These are phyloP conservation scores for Besnoitia besnoiti DNA, from an alignment of 169 alveolate genomes.

Conservation along the genomic window DNA sequence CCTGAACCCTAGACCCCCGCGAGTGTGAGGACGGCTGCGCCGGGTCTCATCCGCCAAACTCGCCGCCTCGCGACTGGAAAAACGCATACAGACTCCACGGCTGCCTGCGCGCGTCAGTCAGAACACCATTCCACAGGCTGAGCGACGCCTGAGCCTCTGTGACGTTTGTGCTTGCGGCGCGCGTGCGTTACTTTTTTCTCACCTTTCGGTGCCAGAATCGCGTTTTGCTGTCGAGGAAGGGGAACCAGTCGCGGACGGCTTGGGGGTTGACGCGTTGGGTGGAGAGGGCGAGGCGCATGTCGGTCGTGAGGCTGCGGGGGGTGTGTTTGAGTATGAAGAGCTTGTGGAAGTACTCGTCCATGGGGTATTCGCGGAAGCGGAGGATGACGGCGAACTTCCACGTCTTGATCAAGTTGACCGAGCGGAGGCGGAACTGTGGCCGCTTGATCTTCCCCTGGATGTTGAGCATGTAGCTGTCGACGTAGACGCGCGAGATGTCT, in stretches of 20 bases:
- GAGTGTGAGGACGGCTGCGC: not conserved
- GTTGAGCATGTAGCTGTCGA: constrained; percentile 40
- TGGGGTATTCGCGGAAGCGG: constrained; percentile 34
- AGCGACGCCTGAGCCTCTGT: not conserved
- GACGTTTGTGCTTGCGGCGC: not conserved
- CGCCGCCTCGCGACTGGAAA: not conserved
- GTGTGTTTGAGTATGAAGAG: constrained; percentile 50
- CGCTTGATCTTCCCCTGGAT: constrained; percentile 45
- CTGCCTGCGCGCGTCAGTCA: not conserved
- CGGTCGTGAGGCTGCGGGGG: constrained; percentile 58
- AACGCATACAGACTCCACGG: not conserved
- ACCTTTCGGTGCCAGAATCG: constrained; percentile 56
- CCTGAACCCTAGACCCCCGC: not conserved
- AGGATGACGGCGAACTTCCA: constrained; percentile 31
- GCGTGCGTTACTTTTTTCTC: not conserved
- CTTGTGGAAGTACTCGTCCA: constrained; percentile 44
- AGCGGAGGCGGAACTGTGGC: not conserved
- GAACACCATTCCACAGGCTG: not conserved
- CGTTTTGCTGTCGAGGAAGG: constrained; percentile 55
- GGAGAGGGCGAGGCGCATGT: constrained; percentile 59
- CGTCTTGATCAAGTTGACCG: constrained; percentile 44
- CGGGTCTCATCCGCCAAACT: not conserved
- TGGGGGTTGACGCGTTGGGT: constrained; percentile 35
- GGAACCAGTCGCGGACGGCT: constrained; percentile 54
- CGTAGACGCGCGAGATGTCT: constrained; percentile 38